Conservation (phyloP, 306 rosid species). For the Gynostemma pentaphyllum region DNA sequence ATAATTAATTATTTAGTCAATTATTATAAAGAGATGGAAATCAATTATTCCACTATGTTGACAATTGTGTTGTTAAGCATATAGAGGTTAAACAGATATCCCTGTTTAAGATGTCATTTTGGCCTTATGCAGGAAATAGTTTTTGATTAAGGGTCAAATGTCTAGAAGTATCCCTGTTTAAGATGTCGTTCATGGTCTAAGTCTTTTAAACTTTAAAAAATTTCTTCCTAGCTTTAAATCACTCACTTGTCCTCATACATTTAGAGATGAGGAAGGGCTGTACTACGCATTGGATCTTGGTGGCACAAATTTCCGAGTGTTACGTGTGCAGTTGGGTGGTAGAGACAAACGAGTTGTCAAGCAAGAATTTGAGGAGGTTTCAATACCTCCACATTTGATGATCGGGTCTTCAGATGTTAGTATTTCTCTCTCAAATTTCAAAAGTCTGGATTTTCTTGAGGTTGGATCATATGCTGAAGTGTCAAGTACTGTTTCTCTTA, state of each 20-base stretch:
- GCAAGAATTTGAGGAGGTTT: constrained; percentile 57
- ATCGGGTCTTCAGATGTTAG: constrained; percentile 64
- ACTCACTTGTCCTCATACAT: neutral
- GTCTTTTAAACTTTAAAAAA: neutral
- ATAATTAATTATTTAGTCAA: too few species aligned
- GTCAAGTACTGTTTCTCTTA: constrained; percentile 25
- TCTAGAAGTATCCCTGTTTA: too few species aligned
- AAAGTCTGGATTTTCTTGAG: constrained; percentile 1
- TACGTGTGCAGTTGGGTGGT: constrained; percentile 83
- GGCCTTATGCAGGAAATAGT: too few species aligned
- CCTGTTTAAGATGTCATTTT: too few species aligned
- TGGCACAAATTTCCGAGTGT: constrained; percentile 86
- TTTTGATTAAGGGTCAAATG: too few species aligned
- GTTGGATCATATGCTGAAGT: constrained; percentile 7
- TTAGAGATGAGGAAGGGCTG: constrained; percentile 76
- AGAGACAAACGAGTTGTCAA: constrained; percentile 37
- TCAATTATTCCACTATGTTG: too few species aligned
- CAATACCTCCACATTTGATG: constrained; percentile 91
- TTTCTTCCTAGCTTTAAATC: neutral
- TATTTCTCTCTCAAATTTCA: constrained; percentile 20
- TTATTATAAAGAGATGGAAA: too few species aligned
- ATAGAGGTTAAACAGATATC: too few species aligned
- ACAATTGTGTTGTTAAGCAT: too few species aligned
- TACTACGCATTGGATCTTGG: constrained; percentile 96
- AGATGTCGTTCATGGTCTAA: neutral